Evolutionary conservation across 495 filamentous ascomycete genomes (phyloP).

Genomic region (Penicillium turbatum): DNA sequence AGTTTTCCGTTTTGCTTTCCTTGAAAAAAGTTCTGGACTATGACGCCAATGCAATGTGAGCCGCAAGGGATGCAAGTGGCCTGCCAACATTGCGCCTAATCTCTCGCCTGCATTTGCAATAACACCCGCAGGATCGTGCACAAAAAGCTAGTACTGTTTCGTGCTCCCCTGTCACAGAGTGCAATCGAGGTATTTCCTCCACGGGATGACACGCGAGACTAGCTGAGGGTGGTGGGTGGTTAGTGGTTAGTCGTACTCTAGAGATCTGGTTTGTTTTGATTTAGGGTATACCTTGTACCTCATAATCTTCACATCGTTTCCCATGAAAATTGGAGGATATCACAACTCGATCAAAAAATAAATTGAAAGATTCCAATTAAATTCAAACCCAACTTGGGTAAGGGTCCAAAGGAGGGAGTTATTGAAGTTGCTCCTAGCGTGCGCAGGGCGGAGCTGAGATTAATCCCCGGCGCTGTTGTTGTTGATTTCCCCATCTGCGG

Average conservation of each 20-base stretch:
- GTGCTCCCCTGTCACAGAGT: neutral
- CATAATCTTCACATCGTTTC: neutral
- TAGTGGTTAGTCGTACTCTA: neutral
- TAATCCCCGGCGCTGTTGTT: conserved; percentile 23
- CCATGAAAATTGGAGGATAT: too few relatives aligned
- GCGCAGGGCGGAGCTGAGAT: conserved; percentile 16
- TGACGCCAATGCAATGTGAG: conserved; percentile 25
- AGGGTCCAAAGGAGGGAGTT: conserved; percentile 3
- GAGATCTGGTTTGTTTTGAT: neutral
- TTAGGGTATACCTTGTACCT: neutral
- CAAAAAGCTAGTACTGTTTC: conserved; percentile 2
- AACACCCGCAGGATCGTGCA: conserved; percentile 15
- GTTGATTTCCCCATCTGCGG: conserved; percentile 21
- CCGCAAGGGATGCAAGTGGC: conserved; percentile 25
- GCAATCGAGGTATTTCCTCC: conserved; percentile 1
- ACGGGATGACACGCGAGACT: neutral
- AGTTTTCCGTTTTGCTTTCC: conserved; percentile 16
- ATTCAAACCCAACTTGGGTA: neutral
- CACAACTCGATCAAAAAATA: too few relatives aligned
- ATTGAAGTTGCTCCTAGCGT: conserved; percentile 27
- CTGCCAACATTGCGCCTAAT: conserved; percentile 7
- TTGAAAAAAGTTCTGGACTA: conserved; percentile 9
- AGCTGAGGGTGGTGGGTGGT: neutral
- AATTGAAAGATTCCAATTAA: neutral
- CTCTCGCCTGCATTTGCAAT: conserved; percentile 12